A percentile compares a stretch with the other conserved stretches of the same genome.
Evolutionary conservation across 805 yeast genomes (phyloP).

Genomic region (Candida verbasci): DNA sequence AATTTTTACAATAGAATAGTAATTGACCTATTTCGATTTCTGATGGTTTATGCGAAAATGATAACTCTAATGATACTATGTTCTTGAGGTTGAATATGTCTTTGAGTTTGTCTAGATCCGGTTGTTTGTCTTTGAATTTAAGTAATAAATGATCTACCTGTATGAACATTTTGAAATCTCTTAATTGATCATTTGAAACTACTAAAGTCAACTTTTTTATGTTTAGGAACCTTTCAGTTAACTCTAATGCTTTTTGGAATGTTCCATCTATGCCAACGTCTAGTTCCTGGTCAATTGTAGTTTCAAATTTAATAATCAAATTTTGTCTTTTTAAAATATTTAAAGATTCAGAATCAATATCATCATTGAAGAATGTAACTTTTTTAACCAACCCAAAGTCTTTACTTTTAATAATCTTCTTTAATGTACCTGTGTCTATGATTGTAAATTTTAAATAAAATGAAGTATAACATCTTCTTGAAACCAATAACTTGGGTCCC

Average conservation of each 20-base stretch:
- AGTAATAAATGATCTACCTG: background rate
- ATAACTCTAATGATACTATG: slow-evolving; percentile 2
- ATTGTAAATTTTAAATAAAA: slow-evolving; percentile 7
- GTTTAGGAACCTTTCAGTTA: background rate
- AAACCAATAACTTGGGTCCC: slow-evolving; percentile 1
- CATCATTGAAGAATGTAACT: slow-evolving; percentile 1
- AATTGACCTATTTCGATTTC: slow-evolving; percentile 2
- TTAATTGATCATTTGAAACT: background rate
- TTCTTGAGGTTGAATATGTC: background rate
- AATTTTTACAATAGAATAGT: background rate
- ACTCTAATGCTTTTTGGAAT: background rate
- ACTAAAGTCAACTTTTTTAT: background rate
- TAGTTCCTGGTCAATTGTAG: too few species aligned
- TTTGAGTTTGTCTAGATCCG: background rate
- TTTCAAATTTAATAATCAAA: background rate
- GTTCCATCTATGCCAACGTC: background rate
- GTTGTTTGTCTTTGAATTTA: slow-evolving; percentile 1
- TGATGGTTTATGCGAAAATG: background rate
- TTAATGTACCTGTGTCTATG: background rate
- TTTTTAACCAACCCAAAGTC: background rate
- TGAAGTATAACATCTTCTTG: slow-evolving; percentile 1
- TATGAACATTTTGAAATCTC: too few species aligned
- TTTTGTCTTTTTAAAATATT: background rate
- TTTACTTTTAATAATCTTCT: background rate
- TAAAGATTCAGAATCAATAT: background rate